Evolutionary conservation across 129 eudicot genomes (phyloP), one percentile per base, ranked within the genome.

Genomic region (Silybum marianum): DNA sequence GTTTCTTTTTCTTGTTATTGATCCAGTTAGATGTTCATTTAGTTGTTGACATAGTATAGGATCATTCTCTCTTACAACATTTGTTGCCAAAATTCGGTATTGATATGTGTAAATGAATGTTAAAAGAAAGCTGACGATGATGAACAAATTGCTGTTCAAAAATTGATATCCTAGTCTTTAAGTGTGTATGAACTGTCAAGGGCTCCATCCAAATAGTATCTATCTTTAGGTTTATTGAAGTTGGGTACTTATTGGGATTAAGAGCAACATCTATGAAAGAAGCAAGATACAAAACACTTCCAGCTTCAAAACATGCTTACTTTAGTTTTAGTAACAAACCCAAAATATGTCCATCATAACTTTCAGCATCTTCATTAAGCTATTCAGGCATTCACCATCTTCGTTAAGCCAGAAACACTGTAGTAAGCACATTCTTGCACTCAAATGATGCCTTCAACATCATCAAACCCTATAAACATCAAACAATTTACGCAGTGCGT

Each of bases 381-480:
- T 0, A 7, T 25, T 39, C 66, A 39, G 25, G 10, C 7, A 7
- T 25, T 39, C 66, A 1, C n/a, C 11, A 42, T 63, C 54, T 81
- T 65, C 44, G 42, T 79, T 48, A 60, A 74, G 40, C 80, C 75
- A 82, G 18, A 34, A 86, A 86, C 30, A 73, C 81, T 6, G 32
- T 78, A 4, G 89, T 73, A 11, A 82, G 78, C 26, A 86, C 86
- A 13, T 83, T 48, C 51, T 74, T 74, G 81, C 46, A 34, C 71
- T 78, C 71, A 10, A 82, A 30, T 1, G 84, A 82, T 2, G 86
- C 81, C 76, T 83, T 75, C 58, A 87, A 62, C 81, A 84, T 32
- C 84, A 68, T 74, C 88, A 84, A 22, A 69, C 78, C 90, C 90
- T 81, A 23, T 51, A 76, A 28, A 21, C 7, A 69, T 26, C 28